Percentiles rank a stretch among this genome's conserved stretches.
phyloP scores from a whole-genome alignment of 2,329 filamentous ascomycete genomes.

The Penicillium sp. region DNA sequence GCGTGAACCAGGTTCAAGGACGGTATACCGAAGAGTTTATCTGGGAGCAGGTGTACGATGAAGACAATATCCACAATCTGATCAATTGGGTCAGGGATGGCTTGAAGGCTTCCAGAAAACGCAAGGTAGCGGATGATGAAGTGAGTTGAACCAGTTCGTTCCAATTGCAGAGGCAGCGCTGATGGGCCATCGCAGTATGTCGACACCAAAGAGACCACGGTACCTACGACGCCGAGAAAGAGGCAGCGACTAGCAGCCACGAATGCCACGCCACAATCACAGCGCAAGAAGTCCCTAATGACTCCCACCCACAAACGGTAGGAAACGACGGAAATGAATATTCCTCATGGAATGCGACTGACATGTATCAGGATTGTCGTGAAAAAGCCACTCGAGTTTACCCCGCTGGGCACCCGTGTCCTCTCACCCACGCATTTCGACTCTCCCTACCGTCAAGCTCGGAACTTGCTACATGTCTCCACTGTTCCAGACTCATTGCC shows the following conservation, averaged over 20 bases:
- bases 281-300: conserved; percentile 40
- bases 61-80: conserved; percentile 56
- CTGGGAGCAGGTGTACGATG: conserved; percentile 77
- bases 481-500: conserved; percentile 82
- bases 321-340: neutral
- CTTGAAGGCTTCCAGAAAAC: conserved; percentile 59
- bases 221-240: conserved; percentile 49
- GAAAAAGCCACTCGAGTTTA: conserved; percentile 89
- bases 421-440: conserved; percentile 67
- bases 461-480: conserved; percentile 82
- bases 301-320: conserved; percentile 59
- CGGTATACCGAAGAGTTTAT: conserved; percentile 85
- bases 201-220: conserved; percentile 30
- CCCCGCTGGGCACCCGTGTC: conserved; percentile 78
- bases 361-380: conserved; percentile 49
- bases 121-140: conserved; percentile 34
- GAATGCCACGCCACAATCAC: conserved; percentile 37
- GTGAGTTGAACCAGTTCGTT: conserved; percentile 21
- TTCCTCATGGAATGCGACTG: conserved; percentile 14
- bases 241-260: conserved; percentile 44
- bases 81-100: conserved; percentile 56
- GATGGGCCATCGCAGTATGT: conserved; percentile 27
- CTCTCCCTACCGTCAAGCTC: conserved; percentile 81
- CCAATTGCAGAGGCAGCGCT: neutral
- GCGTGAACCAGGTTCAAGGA: conserved; percentile 78